Percentiles rank a stretch among this genome's conserved stretches.
phyloP scores from a whole-genome alignment of 2,329 filamentous ascomycete species.

The Cryphonectria radicalis region DNA sequence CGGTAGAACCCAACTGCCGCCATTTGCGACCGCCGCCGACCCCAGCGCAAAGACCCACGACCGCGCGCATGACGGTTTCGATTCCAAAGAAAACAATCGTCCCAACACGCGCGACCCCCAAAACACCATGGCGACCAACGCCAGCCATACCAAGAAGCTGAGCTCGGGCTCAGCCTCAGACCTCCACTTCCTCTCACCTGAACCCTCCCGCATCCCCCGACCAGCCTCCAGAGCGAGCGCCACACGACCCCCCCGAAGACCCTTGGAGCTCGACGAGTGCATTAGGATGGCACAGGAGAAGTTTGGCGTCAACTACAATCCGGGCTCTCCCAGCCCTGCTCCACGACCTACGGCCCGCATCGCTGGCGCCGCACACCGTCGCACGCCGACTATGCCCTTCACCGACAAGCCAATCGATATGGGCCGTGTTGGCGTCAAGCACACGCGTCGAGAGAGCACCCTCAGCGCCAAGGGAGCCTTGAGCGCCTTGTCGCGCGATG shows the following conservation, averaged over 20 bases:
- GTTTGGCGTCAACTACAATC: constrained; percentile 32
- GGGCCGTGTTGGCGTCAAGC: constrained; percentile 31
- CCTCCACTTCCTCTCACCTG: constrained; percentile 28
- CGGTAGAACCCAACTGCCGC: constrained; percentile 35
- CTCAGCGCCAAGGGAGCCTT: constrained; percentile 28
- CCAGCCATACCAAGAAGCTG: constrained; percentile 31
- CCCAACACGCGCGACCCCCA: neutral
- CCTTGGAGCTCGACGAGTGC: constrained; percentile 45
- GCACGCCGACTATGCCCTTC: constrained; percentile 27
- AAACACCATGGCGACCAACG: constrained; percentile 21
- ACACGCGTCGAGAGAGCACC: constrained; percentile 29
- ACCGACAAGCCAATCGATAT: constrained; percentile 34
- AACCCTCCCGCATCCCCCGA: constrained; percentile 38
- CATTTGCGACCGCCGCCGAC: constrained; percentile 34
- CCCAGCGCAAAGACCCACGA: neutral
- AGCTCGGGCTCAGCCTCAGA: constrained; percentile 35
- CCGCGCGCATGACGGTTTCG: constrained; percentile 22
- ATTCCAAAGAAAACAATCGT: constrained; percentile 31
- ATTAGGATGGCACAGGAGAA: constrained; percentile 28
- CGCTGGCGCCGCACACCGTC: constrained; percentile 5
- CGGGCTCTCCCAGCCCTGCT: constrained; percentile 57
- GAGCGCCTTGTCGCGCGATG: constrained; percentile 29
- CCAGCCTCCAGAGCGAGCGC: constrained; percentile 30
- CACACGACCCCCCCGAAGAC: constrained; percentile 45
- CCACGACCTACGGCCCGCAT: constrained; percentile 48